Evolutionary conservation across 306 rosid species (phyloP), one percentile per base, ranked within the genome.

Genomic region (barrel medic (Medicago truncatula)): DNA sequence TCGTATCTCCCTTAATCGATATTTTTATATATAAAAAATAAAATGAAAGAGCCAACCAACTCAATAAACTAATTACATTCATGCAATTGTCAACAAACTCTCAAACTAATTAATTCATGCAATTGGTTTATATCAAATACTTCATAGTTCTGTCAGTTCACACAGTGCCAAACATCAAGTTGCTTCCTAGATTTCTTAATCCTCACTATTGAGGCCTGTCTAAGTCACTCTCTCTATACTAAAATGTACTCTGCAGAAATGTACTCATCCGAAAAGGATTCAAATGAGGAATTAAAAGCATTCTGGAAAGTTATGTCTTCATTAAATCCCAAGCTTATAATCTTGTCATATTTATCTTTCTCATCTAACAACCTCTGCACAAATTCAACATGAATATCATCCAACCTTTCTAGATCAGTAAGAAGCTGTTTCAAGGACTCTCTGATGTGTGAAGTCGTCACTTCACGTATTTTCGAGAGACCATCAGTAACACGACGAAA

Each of bases 251-350:
- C 36, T 31, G 36, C 6, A 31, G 36, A 31, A 23, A 23, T 23
- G 28, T 23, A 23, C 28, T 23, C 28, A n/a, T 23, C 28, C 28
- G 84, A 84, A 71, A 92, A 90, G 80, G 78, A 88, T 76, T 90
- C 94, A 40, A 92, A 88, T 13, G 96, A 84, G 20, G 91, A 90
- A 80, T 88, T 88, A 79, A 90, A 79, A 65, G 91, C 97, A 71
- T 90, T 87, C 60, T 88, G 92, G 85, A 90, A 90, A 9, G 86
- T 83, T 86, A 87, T 87, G 79, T 92, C 91, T 20, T 86, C 87
- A 83, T 64, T 84, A 73, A 87, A 92, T 20, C 91, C 85, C 76
- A 85, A 56, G 59, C 67, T 85, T 71, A 88, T 86, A 46, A 90
- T 85, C 70, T 77, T 83, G 54, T 90, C 94, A 49, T 90, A 92